Conservation (phyloP, 495 filamentous ascomycete species). For the Talaromyces ruber region DNA sequence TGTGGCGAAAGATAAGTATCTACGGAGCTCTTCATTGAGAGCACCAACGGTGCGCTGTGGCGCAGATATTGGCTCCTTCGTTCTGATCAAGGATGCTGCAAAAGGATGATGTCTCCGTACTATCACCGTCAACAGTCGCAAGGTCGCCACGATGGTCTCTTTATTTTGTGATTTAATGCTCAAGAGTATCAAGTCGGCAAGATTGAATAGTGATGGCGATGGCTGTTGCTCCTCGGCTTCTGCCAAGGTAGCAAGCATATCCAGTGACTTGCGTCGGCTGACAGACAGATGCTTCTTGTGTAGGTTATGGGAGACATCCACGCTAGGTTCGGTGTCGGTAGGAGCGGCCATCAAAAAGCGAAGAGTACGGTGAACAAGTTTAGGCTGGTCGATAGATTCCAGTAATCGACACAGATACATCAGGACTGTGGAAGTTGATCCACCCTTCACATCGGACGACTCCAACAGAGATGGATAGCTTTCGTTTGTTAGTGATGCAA, state of each 20-base stretch:
- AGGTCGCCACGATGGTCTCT: constrained; percentile 80
- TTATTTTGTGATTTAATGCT: constrained; percentile 78
- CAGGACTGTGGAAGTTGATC: constrained; percentile 89
- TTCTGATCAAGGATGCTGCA: constrained; percentile 62
- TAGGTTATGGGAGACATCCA: constrained; percentile 19
- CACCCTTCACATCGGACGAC: constrained; percentile 92
- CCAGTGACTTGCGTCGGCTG: constrained; percentile 78
- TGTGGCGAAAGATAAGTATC: constrained; percentile 62
- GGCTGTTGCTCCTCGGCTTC: constrained; percentile 54
- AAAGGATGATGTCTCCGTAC: constrained; percentile 82
- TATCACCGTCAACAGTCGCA: constrained; percentile 77
- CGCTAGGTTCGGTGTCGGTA: constrained; percentile 20
- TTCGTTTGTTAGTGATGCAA: constrained; percentile 7
- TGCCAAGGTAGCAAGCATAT: constrained; percentile 69
- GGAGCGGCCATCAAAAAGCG: constrained; percentile 82
- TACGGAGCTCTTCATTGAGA: constrained; percentile 70
- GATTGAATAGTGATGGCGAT: constrained; percentile 82
- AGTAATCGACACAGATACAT: constrained; percentile 89
- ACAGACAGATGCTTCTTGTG: constrained; percentile 46
- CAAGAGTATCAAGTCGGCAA: constrained; percentile 81
- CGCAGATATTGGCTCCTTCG: constrained; percentile 46
- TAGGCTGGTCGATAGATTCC: constrained; percentile 81
- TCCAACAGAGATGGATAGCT: constrained; percentile 85
- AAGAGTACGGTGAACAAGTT: constrained; percentile 88
- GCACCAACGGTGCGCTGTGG: constrained; percentile 61